Evolutionary conservation across 2,329 filamentous ascomycete genomes (phyloP).

Genomic region (Orbilia quercus): DNA sequence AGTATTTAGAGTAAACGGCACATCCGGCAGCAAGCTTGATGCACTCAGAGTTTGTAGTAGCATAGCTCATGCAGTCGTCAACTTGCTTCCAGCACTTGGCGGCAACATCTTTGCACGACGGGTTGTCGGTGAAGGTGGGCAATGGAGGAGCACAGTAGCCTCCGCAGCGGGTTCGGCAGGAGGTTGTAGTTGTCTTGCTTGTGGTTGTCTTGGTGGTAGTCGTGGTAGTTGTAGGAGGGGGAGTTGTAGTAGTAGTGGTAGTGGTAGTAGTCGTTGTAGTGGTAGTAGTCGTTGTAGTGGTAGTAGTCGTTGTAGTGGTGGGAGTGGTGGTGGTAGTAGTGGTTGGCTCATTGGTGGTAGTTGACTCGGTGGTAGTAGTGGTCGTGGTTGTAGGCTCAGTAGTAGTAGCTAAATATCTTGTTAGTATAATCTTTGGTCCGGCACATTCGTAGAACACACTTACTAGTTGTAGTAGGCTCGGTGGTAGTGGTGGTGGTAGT

Average conservation of each 20-base stretch:
- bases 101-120: constrained; percentile 33
- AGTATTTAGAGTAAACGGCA: constrained; percentile 45
- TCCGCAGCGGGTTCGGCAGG: constrained; percentile 47
- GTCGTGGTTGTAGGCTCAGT: constrained; percentile 11
- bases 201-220: constrained; percentile 18
- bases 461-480: constrained; percentile 9
- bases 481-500: constrained; percentile 21
- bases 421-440: not conserved
- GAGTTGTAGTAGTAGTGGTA: constrained; percentile 4
- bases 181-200: constrained; percentile 34
- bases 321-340: constrained; percentile 2
- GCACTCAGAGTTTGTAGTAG: constrained; percentile 1
- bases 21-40: constrained; percentile 20
- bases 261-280: constrained; percentile 11
- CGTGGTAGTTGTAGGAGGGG: constrained; percentile 10
- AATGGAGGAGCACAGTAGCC: constrained; percentile 52
- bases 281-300: not conserved
- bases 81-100: constrained; percentile 42
- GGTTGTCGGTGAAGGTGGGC: constrained; percentile 48
- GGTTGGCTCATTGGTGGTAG: constrained; percentile 15
- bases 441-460: no score
- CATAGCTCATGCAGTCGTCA: constrained; percentile 31
- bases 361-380: constrained; percentile 12
- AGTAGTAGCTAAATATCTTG: constrained; percentile 10
- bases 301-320: constrained; percentile 13